Conservation (phyloP, 2,329 filamentous ascomycete species). For the Penicillium sp. region DNA sequence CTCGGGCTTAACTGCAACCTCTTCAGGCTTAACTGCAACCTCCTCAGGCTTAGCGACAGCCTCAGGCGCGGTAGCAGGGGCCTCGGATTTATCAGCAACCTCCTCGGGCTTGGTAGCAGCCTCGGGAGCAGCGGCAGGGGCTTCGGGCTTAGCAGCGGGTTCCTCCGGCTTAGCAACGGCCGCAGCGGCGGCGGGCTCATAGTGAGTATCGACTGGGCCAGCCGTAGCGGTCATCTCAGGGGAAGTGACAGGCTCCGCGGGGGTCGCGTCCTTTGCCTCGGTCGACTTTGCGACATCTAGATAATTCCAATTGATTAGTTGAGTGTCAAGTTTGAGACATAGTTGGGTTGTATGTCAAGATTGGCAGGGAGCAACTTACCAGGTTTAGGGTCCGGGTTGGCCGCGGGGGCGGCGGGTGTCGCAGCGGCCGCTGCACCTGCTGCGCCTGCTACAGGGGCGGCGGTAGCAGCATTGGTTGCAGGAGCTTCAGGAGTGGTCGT, state of each 20-base stretch:
- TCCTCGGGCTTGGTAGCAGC: not conserved
- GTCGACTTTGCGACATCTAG: not conserved
- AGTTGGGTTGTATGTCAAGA: not conserved
- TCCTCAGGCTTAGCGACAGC: not conserved
- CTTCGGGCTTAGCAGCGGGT: not conserved
- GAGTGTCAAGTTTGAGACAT: not conserved
- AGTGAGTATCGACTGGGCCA: not conserved
- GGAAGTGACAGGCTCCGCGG: not conserved
- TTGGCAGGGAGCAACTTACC: not conserved
- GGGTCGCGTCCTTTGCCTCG: not conserved
- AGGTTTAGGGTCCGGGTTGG: not conserved
- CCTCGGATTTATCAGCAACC: not conserved
- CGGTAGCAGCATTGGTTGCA: not conserved
- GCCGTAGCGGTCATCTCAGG: slow-evolving; percentile 1
- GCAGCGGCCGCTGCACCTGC: not conserved
- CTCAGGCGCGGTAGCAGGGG: not conserved
- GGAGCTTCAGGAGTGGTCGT: not conserved
- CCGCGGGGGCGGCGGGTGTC: not conserved
- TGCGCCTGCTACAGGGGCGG: not conserved
- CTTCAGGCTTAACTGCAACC: not conserved
- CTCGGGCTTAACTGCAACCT: not conserved
- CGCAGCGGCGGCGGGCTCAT: not conserved
- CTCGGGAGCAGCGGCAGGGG: not conserved
- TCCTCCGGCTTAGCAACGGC: not conserved
- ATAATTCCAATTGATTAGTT: not conserved